A percentile compares a stretch with the other conserved stretches of the same genome.
These are phyloP conservation scores for Leccinellum rugosiceps DNA, from an alignment of 768 basidiomycete species.

Conservation along the genomic window DNA sequence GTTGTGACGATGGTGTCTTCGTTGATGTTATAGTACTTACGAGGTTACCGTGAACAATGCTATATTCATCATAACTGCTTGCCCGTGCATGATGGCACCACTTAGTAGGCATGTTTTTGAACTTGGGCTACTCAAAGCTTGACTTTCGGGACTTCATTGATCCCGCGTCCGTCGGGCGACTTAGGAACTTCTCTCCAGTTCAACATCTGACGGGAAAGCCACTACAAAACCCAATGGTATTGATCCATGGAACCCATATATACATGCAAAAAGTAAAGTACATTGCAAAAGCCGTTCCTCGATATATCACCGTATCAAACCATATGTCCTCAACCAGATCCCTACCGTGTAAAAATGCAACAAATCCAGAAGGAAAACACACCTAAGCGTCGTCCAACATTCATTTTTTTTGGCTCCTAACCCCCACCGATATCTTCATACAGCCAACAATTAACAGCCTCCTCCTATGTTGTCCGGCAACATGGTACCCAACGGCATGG, in stretches of 20 bases:
- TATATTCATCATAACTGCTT: too few relatives aligned
- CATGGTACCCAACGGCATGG: slow-evolving; percentile 21
- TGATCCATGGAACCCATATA: slow-evolving; percentile 9
- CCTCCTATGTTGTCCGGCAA: slow-evolving; percentile 19
- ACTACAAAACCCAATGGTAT: slow-evolving; percentile 14
- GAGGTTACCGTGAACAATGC: too few relatives aligned
- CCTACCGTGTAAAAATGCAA: slow-evolving; percentile 5
- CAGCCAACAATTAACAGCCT: slow-evolving; percentile 9
- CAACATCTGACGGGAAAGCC: too few relatives aligned
- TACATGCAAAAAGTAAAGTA: slow-evolving; percentile 26
- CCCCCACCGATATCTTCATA: neutral
- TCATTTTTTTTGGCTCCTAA: too few relatives aligned
- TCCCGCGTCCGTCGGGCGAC: neutral
- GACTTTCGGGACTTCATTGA: neutral
- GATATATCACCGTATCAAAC: neutral
- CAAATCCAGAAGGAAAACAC: slow-evolving; percentile 13
- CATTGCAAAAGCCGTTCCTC: slow-evolving; percentile 2
- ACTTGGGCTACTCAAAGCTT: neutral
- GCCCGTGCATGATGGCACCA: too few relatives aligned
- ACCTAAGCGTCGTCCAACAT: slow-evolving; percentile 7
- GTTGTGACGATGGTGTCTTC: too few relatives aligned
- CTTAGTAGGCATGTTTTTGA: too few relatives aligned
- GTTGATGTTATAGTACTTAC: too few relatives aligned
- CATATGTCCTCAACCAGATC: neutral
- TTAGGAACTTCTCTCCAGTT: too few relatives aligned